These are phyloP conservation scores for Porpolomopsis calyptriformis DNA, from an alignment of 768 basidiomycete species.

Conservation along the genomic window DNA sequence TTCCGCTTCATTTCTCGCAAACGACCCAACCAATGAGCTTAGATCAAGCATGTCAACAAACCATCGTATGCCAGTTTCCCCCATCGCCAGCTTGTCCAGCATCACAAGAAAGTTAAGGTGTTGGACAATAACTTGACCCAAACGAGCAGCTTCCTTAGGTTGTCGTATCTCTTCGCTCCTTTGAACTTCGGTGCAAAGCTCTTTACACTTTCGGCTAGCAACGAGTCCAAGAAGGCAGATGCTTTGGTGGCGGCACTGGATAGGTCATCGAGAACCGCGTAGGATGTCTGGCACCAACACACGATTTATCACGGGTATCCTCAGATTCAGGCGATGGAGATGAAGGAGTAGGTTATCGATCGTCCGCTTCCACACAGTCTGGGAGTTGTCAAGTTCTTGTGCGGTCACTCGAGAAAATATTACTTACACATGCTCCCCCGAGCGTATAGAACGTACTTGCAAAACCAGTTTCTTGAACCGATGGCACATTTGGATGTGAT, in stretches of 20 bases:
- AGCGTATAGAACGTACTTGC: too few relatives aligned
- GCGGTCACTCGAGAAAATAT: too few relatives aligned
- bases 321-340: neutral
- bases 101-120: constrained; percentile 61
- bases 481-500: too few relatives aligned
- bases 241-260: constrained; percentile 34
- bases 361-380: neutral
- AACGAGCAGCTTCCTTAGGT: constrained; percentile 38
- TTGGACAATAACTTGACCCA: constrained; percentile 38
- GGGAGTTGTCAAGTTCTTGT: too few relatives aligned
- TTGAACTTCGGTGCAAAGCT: constrained; percentile 53
- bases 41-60: constrained; percentile 57
- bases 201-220: constrained; percentile 46
- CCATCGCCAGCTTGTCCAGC: constrained; percentile 57
- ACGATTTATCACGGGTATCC: neutral
- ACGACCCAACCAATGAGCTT: constrained; percentile 34
- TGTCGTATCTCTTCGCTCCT: constrained; percentile 40
- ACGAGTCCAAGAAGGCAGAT: constrained; percentile 50
- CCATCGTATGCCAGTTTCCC: constrained; percentile 65
- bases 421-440: too few relatives aligned
- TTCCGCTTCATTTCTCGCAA: constrained; percentile 45
- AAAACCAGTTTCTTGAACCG: too few relatives aligned
- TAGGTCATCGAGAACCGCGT: constrained; percentile 43
- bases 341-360: neutral
- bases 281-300: constrained; percentile 53